Percentiles rank a stretch among this genome's conserved stretches.
phyloP scores from a whole-genome alignment of 176 grass and related monocot species.

The Ananas comosus region DNA sequence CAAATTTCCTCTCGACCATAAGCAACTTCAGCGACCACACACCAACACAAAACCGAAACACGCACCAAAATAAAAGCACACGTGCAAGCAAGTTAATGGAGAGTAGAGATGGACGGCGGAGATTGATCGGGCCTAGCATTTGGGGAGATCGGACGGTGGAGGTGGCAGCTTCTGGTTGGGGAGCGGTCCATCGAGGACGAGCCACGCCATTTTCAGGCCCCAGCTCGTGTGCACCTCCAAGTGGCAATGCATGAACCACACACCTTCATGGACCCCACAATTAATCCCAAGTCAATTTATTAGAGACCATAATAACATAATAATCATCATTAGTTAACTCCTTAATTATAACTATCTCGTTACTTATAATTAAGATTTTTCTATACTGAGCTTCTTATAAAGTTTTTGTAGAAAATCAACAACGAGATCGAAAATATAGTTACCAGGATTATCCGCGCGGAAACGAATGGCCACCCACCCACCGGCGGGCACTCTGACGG shows the following conservation, averaged over 20 bases:
- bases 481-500: background rate
- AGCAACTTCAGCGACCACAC: no score
- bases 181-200: background rate
- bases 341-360: no score
- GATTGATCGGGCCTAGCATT: background rate
- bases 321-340: no score
- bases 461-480: slow-evolving; percentile 7
- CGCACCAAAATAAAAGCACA: no score
- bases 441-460: background rate
- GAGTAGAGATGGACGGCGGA: background rate
- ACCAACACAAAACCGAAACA: no score
- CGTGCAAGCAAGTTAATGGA: background rate
- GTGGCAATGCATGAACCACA: slow-evolving; percentile 8
- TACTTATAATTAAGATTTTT: no score
- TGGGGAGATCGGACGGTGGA: slow-evolving; percentile 3
- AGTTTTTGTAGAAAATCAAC: background rate
- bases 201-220: slow-evolving; percentile 9
- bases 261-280: background rate
- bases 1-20: no score
- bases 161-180: slow-evolving; percentile 3
- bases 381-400: background rate
- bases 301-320: no score
- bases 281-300: no score
- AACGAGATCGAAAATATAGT: background rate
- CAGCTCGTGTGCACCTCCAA: slow-evolving; percentile 6